Evolutionary conservation across 2,329 filamentous ascomycete genomes (phyloP).

Genomic region (Simplicillium aogashimaense): DNA sequence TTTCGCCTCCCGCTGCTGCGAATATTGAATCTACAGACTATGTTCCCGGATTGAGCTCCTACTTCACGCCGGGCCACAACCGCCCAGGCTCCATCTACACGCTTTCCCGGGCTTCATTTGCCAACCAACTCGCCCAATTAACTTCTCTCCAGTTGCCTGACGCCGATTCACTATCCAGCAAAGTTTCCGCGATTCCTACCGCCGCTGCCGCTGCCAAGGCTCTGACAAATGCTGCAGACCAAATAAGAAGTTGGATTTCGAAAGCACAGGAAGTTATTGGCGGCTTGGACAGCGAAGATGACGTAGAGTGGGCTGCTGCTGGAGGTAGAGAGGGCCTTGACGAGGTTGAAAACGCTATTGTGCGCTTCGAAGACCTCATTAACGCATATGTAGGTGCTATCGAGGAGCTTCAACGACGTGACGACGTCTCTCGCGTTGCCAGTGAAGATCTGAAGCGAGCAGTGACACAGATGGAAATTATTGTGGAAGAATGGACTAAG

Average conservation of each 20-base stretch:
- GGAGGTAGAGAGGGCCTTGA: slow-evolving; percentile 75
- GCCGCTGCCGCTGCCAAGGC: slow-evolving; percentile 76
- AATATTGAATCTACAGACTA: slow-evolving; percentile 27
- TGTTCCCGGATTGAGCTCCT: slow-evolving; percentile 42
- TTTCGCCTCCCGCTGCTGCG: slow-evolving; percentile 10
- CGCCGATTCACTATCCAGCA: slow-evolving; percentile 70
- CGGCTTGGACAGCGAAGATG: slow-evolving; percentile 87
- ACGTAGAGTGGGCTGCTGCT: slow-evolving; percentile 91
- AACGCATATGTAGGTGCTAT: slow-evolving; percentile 92
- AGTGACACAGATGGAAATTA: slow-evolving; percentile 81
- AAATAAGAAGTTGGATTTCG: slow-evolving; percentile 88
- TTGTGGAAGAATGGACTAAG: slow-evolving; percentile 73
- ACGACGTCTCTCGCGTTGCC: slow-evolving; percentile 65
- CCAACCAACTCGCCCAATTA: slow-evolving; percentile 83
- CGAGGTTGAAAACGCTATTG: slow-evolving; percentile 64
- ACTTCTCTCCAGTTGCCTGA: slow-evolving; percentile 85
- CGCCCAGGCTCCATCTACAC: slow-evolving; percentile 87
- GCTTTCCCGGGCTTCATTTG: slow-evolving; percentile 82
- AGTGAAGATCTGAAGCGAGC: slow-evolving; percentile 62
- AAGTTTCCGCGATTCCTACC: slow-evolving; percentile 75
- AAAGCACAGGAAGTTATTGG: slow-evolving; percentile 85
- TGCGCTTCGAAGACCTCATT: slow-evolving; percentile 78
- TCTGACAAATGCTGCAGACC: slow-evolving; percentile 77
- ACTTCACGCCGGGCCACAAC: slow-evolving; percentile 58
- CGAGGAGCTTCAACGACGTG: slow-evolving; percentile 72